A percentile compares a stretch with the other conserved stretches of the same genome.
These are phyloP conservation scores for Penicillium bialowiezense DNA, from an alignment of 495 filamentous ascomycete species.

Conservation along the genomic window DNA sequence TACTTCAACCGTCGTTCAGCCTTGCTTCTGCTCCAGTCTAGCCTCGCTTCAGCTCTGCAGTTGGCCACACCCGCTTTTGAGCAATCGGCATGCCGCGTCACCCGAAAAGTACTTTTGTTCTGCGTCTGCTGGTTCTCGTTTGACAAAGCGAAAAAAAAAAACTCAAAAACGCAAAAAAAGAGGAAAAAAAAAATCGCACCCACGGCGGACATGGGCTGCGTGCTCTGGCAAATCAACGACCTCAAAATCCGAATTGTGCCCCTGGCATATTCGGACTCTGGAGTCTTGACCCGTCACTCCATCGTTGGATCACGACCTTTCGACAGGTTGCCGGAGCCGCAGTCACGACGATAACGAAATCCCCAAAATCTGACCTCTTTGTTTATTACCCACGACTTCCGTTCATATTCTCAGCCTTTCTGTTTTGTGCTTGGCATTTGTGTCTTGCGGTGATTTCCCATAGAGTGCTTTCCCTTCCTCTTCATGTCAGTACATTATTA, in stretches of 20 bases:
- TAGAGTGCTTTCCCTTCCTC: slow-evolving; percentile 30
- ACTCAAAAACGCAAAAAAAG: slow-evolving; percentile 26
- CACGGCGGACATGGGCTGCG: slow-evolving; percentile 32
- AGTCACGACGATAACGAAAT: slow-evolving; percentile 50
- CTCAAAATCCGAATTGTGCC: slow-evolving; percentile 4
- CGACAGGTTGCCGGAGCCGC: slow-evolving; percentile 23
- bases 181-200: slow-evolving; percentile 40
- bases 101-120: slow-evolving; percentile 39
- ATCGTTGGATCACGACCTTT: not conserved
- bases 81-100: slow-evolving; percentile 25
- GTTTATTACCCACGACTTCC: slow-evolving; percentile 37
- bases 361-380: slow-evolving; percentile 27
- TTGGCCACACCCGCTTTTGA: slow-evolving; percentile 20
- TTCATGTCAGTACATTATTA: slow-evolving; percentile 34
- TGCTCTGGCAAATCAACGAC: slow-evolving; percentile 23
- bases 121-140: slow-evolving; percentile 29
- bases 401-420: slow-evolving; percentile 24
- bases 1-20: not conserved
- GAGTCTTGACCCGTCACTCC: not conserved
- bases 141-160: slow-evolving; percentile 27
- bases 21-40: not conserved
- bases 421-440: slow-evolving; percentile 30
- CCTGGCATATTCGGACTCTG: not conserved
- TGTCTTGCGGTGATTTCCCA: slow-evolving; percentile 31
- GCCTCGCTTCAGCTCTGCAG: not conserved